These are phyloP conservation scores for Xylaria scruposa DNA, from an alignment of 495 filamentous ascomycete species.

Conservation along the genomic window DNA sequence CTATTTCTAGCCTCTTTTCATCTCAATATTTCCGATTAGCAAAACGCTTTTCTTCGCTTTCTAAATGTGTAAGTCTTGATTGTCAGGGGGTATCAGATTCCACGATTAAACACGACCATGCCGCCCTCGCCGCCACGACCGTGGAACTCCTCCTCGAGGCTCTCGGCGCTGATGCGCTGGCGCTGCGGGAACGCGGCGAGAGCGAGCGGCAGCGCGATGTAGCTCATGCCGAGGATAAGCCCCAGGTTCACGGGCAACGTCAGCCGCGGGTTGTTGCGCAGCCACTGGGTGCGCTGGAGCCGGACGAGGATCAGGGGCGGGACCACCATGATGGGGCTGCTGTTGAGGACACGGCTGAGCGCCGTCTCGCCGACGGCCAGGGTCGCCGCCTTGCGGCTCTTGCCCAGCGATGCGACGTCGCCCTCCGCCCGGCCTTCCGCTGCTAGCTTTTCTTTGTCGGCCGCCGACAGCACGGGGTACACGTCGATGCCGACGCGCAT, in stretches of 20 bases:
- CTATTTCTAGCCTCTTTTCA: neutral
- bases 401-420: conserved; percentile 73
- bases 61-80: conserved; percentile 9
- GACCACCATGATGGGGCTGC: conserved; percentile 95
- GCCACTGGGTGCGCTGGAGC: conserved; percentile 77
- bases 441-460: conserved; percentile 61
- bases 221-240: conserved; percentile 78
- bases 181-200: conserved; percentile 91
- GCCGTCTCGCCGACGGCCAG: conserved; percentile 93
- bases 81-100: conserved; percentile 62
- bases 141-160: conserved; percentile 83
- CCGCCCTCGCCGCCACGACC: conserved; percentile 74
- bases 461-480: conserved; percentile 73
- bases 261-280: conserved; percentile 72
- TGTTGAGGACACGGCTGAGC: conserved; percentile 84
- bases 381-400: conserved; percentile 83
- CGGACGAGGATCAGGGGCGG: conserved; percentile 84
- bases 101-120: conserved; percentile 89
- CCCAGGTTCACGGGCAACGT: conserved; percentile 82
- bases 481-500: conserved; percentile 93
- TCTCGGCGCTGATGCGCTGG: conserved; percentile 74
- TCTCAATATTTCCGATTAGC: neutral
- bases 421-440: conserved; percentile 59
- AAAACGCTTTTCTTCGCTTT: neutral
- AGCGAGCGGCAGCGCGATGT: conserved; percentile 85